These are phyloP conservation scores for Trichoderma breve DNA, from an alignment of 2,329 filamentous ascomycete genomes.

Conservation along the genomic window DNA sequence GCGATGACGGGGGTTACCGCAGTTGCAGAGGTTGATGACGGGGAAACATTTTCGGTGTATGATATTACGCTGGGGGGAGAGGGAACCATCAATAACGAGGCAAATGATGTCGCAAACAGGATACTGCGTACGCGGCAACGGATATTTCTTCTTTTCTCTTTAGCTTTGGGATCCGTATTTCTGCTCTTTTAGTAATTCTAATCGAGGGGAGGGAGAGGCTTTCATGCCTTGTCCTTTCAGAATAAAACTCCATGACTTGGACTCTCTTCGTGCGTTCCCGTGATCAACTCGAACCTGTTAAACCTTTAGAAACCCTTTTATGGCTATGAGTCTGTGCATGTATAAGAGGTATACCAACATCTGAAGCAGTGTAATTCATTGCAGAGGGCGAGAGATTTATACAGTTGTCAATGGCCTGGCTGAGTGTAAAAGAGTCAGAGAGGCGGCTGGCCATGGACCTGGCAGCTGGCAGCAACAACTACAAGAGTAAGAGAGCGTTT, in stretches of 20 bases:
- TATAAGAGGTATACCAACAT: neutral
- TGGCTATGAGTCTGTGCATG: too few species aligned
- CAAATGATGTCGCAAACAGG: slow-evolving; percentile 4
- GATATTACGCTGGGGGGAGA: slow-evolving; percentile 1
- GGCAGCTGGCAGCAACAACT: neutral
- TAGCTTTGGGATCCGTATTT: neutral
- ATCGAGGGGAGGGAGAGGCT: neutral
- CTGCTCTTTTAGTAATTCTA: slow-evolving; percentile 10
- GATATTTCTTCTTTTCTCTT: neutral
- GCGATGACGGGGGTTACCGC: neutral
- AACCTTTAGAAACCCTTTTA: neutral
- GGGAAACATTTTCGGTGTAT: slow-evolving; percentile 13
- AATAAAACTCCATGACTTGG: neutral
- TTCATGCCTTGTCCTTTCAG: neutral
- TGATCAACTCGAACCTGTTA: neutral
- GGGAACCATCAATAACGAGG: neutral
- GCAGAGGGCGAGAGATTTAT: neutral
- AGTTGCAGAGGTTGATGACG: neutral
- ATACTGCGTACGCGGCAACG: slow-evolving; percentile 6
- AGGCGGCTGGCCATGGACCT: neutral
- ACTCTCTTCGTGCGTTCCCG: neutral
- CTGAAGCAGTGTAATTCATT: neutral
- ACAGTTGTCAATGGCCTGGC: neutral
- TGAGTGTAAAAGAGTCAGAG: too few species aligned
- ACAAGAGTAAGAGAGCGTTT: too few species aligned